Evolutionary conservation across 192 early-diverging fungal genomes (phyloP).

Genomic region (Gigaspora rosea): DNA sequence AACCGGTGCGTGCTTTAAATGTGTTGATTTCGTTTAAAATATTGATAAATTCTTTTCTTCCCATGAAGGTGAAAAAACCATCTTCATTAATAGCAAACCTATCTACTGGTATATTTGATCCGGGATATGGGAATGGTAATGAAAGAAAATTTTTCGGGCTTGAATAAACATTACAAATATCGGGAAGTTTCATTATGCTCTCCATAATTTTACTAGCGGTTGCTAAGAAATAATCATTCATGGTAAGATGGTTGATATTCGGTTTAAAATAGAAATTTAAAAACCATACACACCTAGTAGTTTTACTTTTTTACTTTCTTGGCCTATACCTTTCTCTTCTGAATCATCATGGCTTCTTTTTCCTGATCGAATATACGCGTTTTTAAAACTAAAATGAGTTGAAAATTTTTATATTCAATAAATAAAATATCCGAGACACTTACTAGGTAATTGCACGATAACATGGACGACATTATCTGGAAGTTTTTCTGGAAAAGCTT

Average conservation of each 20-base stretch:
- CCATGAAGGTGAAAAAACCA: neutral
- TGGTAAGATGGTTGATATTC: too few species aligned
- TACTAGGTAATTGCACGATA: neutral
- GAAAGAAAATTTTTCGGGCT: neutral
- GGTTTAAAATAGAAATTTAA: too few species aligned
- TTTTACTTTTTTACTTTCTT: too few species aligned
- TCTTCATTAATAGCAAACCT: slow-evolving; percentile 6
- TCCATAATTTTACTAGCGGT: neutral
- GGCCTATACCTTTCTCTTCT: too few species aligned
- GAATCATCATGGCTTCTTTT: too few species aligned
- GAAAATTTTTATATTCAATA: neutral
- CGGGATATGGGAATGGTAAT: slow-evolving; percentile 4
- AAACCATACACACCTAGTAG: too few species aligned
- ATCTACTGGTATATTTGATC: slow-evolving; percentile 5
- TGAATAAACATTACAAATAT: neutral
- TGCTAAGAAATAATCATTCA: too few species aligned
- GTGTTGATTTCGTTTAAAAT: slow-evolving; percentile 4
- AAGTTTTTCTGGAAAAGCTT: slow-evolving; percentile 2
- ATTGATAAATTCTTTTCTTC: slow-evolving; percentile 20
- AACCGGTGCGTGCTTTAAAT: neutral
- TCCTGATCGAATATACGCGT: too few species aligned
- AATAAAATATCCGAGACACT: neutral
- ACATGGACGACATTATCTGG: neutral
- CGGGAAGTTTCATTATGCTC: slow-evolving; percentile 3
- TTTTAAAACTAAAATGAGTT: too few species aligned